A percentile compares a stretch with the other conserved stretches of the same genome.
Evolutionary conservation across 441 rosid species (phyloP).

Genomic region (Adansonia madagascariensis): DNA sequence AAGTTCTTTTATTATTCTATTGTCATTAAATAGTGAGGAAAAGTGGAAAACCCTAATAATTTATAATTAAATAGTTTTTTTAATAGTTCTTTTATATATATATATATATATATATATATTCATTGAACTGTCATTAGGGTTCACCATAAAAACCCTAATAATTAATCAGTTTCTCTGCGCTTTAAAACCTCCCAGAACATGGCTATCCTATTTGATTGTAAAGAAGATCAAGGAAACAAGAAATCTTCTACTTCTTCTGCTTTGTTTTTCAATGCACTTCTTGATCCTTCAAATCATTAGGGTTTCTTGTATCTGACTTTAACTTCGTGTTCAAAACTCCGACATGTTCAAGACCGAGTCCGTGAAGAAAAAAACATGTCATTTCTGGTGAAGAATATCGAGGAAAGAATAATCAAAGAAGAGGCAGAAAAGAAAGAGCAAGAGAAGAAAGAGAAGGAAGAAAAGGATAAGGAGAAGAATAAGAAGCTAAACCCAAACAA

Average conservation of each 20-base stretch:
- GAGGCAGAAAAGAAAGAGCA: background rate
- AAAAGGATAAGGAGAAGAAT: background rate
- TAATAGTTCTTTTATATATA: too few relatives aligned
- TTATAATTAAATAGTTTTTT: too few relatives aligned
- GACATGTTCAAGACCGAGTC: constrained; percentile 4
- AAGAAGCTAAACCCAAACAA: constrained; percentile 18
- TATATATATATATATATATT: background rate
- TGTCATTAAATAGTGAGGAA: too few relatives aligned
- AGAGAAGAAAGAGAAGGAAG: background rate
- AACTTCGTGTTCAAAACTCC: constrained; percentile 17
- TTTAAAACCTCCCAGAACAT: background rate
- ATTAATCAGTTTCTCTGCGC: background rate
- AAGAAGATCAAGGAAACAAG: background rate
- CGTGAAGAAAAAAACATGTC: background rate
- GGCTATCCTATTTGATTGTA: background rate
- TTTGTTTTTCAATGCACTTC: constrained; percentile 13
- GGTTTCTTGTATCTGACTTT: constrained; percentile 13
- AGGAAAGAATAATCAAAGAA: background rate
- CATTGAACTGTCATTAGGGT: background rate
- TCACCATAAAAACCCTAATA: background rate
- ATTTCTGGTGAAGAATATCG: background rate
- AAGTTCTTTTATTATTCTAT: too few relatives aligned
- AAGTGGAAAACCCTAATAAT: too few relatives aligned
- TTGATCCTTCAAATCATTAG: constrained; percentile 17
- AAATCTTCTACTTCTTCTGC: background rate